These are phyloP conservation scores for Chrysochromulina parva DNA, from an alignment of 78 protist genomes.

Conservation along the genomic window DNA sequence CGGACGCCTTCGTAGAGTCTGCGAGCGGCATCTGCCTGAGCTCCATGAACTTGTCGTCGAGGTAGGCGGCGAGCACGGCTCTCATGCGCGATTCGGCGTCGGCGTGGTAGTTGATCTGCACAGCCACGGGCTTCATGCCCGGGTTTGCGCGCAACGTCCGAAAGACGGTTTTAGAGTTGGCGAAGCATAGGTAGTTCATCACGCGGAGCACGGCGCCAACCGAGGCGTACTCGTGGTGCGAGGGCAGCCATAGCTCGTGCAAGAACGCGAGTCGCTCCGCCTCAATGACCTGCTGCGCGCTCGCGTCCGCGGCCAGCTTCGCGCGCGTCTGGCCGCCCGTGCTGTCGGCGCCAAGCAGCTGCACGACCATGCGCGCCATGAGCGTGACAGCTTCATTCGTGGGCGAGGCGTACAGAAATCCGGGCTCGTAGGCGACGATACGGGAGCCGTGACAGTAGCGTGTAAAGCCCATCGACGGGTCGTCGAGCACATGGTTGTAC, in stretches of 20 bases:
- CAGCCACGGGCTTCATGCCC: neutral
- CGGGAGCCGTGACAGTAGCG: constrained; percentile 20
- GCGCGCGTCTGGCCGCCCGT: no score
- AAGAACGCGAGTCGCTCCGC: neutral
- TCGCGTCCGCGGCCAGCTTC: no score
- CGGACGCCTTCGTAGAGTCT: neutral
- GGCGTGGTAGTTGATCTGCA: neutral
- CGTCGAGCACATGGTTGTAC: constrained; percentile 29
- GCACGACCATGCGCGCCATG: neutral
- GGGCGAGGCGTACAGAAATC: neutral
- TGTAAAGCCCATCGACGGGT: constrained; percentile 20
- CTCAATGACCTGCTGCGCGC: neutral
- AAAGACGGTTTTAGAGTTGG: neutral
- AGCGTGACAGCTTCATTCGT: neutral
- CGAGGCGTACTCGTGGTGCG: neutral
- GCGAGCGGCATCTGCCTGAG: no score
- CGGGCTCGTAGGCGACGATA: neutral
- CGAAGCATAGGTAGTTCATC: constrained; percentile 4
- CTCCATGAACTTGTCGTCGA: no score
- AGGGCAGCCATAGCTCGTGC: constrained; percentile 19
- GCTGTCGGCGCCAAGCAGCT: neutral
- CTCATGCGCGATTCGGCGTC: neutral
- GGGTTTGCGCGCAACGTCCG: neutral
- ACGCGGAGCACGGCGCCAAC: neutral
- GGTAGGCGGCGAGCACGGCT: neutral